Conservation (phyloP, 2,329 filamentous ascomycete genomes). For the Fusarium albidum region DNA sequence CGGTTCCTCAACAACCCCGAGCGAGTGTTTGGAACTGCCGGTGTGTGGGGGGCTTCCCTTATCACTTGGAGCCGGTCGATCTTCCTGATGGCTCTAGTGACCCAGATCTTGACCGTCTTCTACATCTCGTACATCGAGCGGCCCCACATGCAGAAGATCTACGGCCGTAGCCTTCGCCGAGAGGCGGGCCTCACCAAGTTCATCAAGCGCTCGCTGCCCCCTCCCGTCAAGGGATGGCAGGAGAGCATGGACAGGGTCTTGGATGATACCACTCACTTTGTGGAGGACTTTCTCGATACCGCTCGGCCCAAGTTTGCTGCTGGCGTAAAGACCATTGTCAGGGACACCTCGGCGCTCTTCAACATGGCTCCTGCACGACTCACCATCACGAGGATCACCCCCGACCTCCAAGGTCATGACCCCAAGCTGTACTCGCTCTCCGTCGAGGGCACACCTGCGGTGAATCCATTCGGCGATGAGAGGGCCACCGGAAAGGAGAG, state of each 20-base stretch:
- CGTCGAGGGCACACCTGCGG: slow-evolving; percentile 71
- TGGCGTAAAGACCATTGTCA: slow-evolving; percentile 85
- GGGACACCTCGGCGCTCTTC: slow-evolving; percentile 87
- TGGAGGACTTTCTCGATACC: slow-evolving; percentile 88
- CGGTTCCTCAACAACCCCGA: slow-evolving; percentile 98
- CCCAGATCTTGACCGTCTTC: slow-evolving; percentile 82
- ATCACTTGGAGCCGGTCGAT: slow-evolving; percentile 91
- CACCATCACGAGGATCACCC: slow-evolving; percentile 79
- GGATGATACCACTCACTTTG: slow-evolving; percentile 84
- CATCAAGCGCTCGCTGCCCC: slow-evolving; percentile 84
- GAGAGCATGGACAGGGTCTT: slow-evolving; percentile 88
- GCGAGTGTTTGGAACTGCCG: slow-evolving; percentile 89
- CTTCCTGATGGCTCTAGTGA: slow-evolving; percentile 84
- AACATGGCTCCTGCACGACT: slow-evolving; percentile 88
- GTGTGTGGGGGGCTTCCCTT: slow-evolving; percentile 93
- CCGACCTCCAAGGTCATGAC: slow-evolving; percentile 82
- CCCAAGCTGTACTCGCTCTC: slow-evolving; percentile 81
- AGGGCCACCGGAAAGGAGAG: slow-evolving; percentile 78
- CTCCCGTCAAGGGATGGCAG: slow-evolving; percentile 83
- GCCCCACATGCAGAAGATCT: slow-evolving; percentile 98
- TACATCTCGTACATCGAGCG: slow-evolving; percentile 96
- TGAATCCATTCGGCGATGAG: slow-evolving; percentile 60
- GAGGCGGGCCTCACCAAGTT: slow-evolving; percentile 94
- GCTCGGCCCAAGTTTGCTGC: slow-evolving; percentile 86
- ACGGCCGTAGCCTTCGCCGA: slow-evolving; percentile 81